Base-by-base conservation (phyloP, 2,329 filamentous ascomycete species). In the Parastagonospora avenae region DNA sequence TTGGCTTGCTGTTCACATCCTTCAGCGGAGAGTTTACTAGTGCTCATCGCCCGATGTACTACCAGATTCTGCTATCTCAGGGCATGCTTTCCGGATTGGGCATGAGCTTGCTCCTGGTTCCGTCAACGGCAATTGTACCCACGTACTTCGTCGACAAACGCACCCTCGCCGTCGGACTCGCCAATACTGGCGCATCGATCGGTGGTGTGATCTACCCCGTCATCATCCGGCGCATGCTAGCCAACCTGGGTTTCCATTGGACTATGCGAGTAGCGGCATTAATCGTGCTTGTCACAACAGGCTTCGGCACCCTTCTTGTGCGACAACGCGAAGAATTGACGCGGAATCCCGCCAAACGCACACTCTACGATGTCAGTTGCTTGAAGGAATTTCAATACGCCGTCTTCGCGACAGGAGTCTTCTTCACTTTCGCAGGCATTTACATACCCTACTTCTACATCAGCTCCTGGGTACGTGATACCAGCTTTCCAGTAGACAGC, bases 231-330 rank as follows among this genome's bases (percentile, higher is more conserved):
- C 77, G 81, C 46, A 70, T 86, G 27, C 74, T 83, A 10, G 79
- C 80, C 0, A 64, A 68, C 11, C 72, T 86, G n/a, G 84, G 84
- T 1, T 87, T 87, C 57, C 70, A 77, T 2, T 86, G 84, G 83
- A 78, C 83, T 0, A 82, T 85, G n/a, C 77, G 87, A 9, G 79
- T 83, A 12, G 74, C 87, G 1, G 86, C 79, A 0, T 86, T 89
- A 54, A 78, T 30, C 64, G 73, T 28, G 66, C n/a, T 39, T 24
- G 19, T 24, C 19, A 24, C 37, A 6, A 39, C 37, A 16, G 37
- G n/a, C 37, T 8, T 39, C 14, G 15, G n/a, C 15, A 15, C 14
- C 24, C 24, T 19, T 2, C 24, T 39, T 8, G 5, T 72, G 87
- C 52, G 70, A 81, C 54, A 54, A 47, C 24, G 76, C 81, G 6